These are phyloP conservation scores for Emmonsiellopsis sp. DNA, from an alignment of 2,329 filamentous ascomycete genomes.

Conservation along the genomic window DNA sequence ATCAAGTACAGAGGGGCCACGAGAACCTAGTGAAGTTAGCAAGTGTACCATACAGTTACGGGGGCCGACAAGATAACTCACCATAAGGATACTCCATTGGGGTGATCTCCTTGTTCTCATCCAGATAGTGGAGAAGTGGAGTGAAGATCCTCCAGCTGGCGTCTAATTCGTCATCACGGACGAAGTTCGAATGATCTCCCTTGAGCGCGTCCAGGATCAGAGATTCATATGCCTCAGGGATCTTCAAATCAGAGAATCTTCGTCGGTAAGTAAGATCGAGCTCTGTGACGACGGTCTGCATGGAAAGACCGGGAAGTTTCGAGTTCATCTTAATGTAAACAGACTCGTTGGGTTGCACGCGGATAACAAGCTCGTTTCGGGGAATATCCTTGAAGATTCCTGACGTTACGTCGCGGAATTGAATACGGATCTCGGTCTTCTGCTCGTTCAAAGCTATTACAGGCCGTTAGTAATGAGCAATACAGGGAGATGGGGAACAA, in stretches of 20 bases:
- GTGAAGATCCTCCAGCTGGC: slow-evolving; percentile 98
- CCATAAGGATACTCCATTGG: slow-evolving; percentile 99
- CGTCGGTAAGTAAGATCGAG: slow-evolving; percentile 96
- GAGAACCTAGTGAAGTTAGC: slow-evolving; percentile 58
- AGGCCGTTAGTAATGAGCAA: neutral
- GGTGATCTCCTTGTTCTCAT: slow-evolving; percentile 98
- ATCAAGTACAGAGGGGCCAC: slow-evolving; percentile 89
- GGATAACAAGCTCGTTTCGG: slow-evolving; percentile 97
- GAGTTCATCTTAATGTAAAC: slow-evolving; percentile 99
- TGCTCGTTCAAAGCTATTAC: slow-evolving; percentile 83
- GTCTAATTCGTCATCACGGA: slow-evolving; percentile 91
- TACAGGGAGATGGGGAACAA: neutral
- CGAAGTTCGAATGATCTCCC: slow-evolving; percentile 99
- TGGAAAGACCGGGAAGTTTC: slow-evolving; percentile 93
- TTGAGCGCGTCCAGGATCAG: slow-evolving; percentile 95
- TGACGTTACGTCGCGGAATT: slow-evolving; percentile 98
- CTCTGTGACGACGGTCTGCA: slow-evolving; percentile 98
- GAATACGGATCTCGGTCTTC: slow-evolving; percentile 97
- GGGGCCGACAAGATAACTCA: slow-evolving; percentile 40
- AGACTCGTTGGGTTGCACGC: slow-evolving; percentile 97
- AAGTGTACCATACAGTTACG: neutral
- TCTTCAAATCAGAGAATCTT: slow-evolving; percentile 98
- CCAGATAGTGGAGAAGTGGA: slow-evolving; percentile 91
- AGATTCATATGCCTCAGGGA: slow-evolving; percentile 97
- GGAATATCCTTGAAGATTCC: slow-evolving; percentile 99